These are phyloP conservation scores for Rhipidocladum racemiflorum DNA, from an alignment of 176 grass and related monocot species.

Conservation along the genomic window DNA sequence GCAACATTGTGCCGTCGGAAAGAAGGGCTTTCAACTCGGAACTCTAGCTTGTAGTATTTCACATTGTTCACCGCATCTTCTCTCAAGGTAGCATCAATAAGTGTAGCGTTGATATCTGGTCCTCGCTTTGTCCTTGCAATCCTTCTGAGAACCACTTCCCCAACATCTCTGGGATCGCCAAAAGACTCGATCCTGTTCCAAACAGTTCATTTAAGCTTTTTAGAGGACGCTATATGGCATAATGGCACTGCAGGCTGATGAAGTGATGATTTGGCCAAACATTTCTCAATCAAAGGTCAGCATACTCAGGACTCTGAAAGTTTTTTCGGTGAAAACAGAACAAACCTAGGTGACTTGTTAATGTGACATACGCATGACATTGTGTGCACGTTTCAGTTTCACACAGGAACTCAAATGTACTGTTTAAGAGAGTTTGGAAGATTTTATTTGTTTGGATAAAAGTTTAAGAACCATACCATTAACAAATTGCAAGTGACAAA, in stretches of 20 bases:
- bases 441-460: not conserved
- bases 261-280: not conserved
- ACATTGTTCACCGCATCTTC: constrained; percentile 50
- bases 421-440: not conserved
- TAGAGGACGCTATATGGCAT: not conserved
- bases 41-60: constrained; percentile 91
- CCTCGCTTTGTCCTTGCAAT: constrained; percentile 66
- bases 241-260: not conserved
- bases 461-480: not conserved
- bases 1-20: constrained; percentile 79
- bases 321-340: not conserved
- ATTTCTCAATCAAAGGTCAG: not conserved
- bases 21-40: constrained; percentile 59
- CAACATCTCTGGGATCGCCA: constrained; percentile 75
- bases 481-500: not conserved
- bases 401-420: not conserved
- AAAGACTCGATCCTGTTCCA: constrained; percentile 74
- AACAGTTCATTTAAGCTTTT: not conserved
- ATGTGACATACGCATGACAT: not conserved
- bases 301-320: not conserved
- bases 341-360: not conserved
- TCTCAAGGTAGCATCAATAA: constrained; percentile 57
- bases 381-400: not conserved
- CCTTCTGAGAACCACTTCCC: constrained; percentile 76
- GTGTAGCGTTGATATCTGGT: constrained; percentile 60